Percentiles rank a stretch among this genome's conserved stretches.
These are phyloP conservation scores for Jatropha multifida DNA, from an alignment of 441 rosid genomes.

Conservation along the genomic window DNA sequence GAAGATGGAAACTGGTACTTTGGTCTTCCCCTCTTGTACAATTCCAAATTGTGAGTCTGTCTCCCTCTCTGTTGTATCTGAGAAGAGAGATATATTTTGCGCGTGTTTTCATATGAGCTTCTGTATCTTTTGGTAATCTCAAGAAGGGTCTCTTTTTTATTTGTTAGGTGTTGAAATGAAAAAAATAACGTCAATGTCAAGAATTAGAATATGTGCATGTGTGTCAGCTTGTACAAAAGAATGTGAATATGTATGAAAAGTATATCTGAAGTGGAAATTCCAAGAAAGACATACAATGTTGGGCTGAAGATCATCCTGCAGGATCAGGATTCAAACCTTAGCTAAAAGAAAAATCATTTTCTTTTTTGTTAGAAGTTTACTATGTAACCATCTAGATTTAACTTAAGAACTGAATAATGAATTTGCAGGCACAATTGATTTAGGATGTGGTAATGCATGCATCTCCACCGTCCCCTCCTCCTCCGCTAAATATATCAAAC, in stretches of 20 bases:
- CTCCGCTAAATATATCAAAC: constrained; percentile 4
- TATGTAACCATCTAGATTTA: too few relatives aligned
- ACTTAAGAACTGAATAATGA: neutral
- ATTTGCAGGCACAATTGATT: constrained; percentile 42
- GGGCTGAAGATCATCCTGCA: neutral
- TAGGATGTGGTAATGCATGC: constrained; percentile 37
- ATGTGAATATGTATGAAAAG: neutral
- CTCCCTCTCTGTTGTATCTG: neutral
- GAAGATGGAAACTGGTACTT: constrained; percentile 33
- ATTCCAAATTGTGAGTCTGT: constrained; percentile 46
- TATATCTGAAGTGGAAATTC: neutral
- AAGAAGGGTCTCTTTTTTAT: neutral
- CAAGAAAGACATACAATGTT: neutral
- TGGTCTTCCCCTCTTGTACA: constrained; percentile 35
- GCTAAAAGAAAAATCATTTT: neutral
- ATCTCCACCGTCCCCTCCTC: constrained; percentile 31
- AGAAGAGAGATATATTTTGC: neutral
- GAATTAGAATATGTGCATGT: neutral
- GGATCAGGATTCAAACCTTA: neutral
- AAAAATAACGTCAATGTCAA: neutral
- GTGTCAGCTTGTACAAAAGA: neutral
- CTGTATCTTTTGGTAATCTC: neutral
- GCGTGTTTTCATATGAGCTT: neutral
- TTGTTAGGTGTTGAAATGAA: neutral
- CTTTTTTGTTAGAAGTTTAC: too few relatives aligned